Base-by-base conservation (phyloP, 2,329 filamentous ascomycete species). In the Sarocladiaceae sp. region DNA sequence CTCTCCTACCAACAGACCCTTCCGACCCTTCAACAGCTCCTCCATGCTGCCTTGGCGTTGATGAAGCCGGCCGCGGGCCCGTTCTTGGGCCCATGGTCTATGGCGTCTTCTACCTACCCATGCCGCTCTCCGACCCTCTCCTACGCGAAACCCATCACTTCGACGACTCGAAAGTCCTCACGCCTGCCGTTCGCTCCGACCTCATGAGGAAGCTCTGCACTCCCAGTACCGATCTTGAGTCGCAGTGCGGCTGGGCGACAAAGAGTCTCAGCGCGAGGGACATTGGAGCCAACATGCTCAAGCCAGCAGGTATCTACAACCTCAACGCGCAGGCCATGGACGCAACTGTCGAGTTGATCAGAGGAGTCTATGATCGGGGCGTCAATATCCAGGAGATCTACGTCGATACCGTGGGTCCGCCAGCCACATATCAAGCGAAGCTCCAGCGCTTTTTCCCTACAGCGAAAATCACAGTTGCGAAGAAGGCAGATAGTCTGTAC, bases 321-420 rank as follows among this genome's bases (percentile, higher is more conserved):
- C 78, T 98, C 51, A 98, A 98, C 61, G 88, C 89, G 4, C 93
- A 98, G 65, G 91, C 91, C 15, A 85, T 93, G 80, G 90, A 95
- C 63, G 87, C 91, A 3, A 97, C 91, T 0, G 80, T 95, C 19
- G 78, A 78, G 31, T 72, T 98, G 43, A 91, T 97, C 56, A 73
- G 80, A 45, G 82, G 81, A 27, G 85, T 95, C 3, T 74, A 93
- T 27, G 80, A 79, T 7, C 73, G 74, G 16, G 87, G 88, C 27
- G 85, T 97, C 50, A 89, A 94, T 61, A 72, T 97, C 4, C 77
- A 73, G 46, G 88, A 96, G 63, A 86, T 98, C 43, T 98, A 89
- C 62, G 90, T 98, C 59, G 91, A 98, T 66, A 97, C 91, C 2
- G 85, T 97, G 58, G 91, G 91, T 26, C 84, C 76, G 45, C 90